Evolutionary conservation across 1,139 yeast genomes (phyloP), one percentile per base, ranked within the genome.

Genomic region (Suhomyces anneliseae): DNA sequence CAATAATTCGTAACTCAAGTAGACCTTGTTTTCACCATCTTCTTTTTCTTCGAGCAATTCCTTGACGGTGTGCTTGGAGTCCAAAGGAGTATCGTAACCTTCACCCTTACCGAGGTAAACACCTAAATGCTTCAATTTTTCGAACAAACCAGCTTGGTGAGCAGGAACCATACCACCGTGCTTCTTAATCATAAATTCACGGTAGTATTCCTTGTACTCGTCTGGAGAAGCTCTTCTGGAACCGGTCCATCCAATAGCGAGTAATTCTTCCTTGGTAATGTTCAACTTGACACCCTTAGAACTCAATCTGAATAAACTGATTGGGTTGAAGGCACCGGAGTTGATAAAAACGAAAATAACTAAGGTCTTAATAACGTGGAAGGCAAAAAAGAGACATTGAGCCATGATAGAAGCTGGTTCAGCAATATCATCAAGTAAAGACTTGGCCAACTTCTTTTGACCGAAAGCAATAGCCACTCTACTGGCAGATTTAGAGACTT

Each of bases 211-310:
- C 58, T 80, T 81, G 76, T 86, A 93, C 54, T 84, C 92, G 38
- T 82, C 85, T 29, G 82, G 72, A 24, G 85, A 77, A 14, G 86
- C 87, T 59, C 84, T 83, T 66, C 84, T 86, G 26, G 95, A 79
- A 44, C 97, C 96, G 24, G 97, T 90, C 98, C 98, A 93, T 40
- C 98, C 98, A 57, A 90, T 72, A 9, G 69, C 68, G 40, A 83
- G 61, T 57, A 93, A 78, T 54, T 78, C 76, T 24, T 87, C 90
- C 56, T 65, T 68, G 42, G 80, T 69, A 47, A 82, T 67, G 27
- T 71, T 71, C 47, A 46, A 45, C 51, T 62, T 61, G 44, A 64
- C 57, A 50, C 70, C 71, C 40, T 67, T 63, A 34, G 39, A 56
- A 51, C 57, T 47, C 19, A 67, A 58, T 54, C 65, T 67, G 53